Base-by-base conservation (phyloP, 129 eudicot species). In the Glebionis coronaria region DNA sequence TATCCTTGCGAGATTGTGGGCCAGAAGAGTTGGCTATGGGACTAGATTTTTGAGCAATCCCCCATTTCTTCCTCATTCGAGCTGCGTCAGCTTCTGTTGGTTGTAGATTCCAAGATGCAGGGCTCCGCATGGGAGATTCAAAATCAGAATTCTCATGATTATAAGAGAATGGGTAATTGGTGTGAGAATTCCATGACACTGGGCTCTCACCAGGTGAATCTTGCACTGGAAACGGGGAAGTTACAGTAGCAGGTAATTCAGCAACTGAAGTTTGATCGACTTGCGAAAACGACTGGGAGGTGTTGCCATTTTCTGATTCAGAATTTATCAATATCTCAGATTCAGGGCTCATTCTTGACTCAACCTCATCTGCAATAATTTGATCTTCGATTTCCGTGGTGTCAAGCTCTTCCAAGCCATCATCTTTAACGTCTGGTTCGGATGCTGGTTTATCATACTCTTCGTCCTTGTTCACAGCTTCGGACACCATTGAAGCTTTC, bases 51-150 rank as follows among this genome's bases (percentile, higher is more conserved):
- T 88, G 91, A 58, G 95, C 80, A 42, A 82, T 70, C 62, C 96
- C 98, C 98, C 98, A 92, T 76, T 88, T 88, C 80, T 86, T 92
- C 76, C 96, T 86, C 95, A 82, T 83, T 46, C 89, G 76, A 68
- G 96, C 91, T 52, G 89, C 87, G 68, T 92, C 97, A 40, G 79
- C 67, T 44, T 92, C 98, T 38, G 68, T 70, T 46, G 83, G 82
- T 65, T 85, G 85, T 46, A 81, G 85, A 67, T 88, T 91, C 97
- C 96, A 91, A 51, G 95, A 85, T 38, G 84, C 97, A 15, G 95
- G 96, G 67, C 96, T 88, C 54, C 84, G 84, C 19, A 83, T 54
- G 8, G 95, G 92, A 60, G 97, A 88, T 42, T 83, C 44, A 80
- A 79, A 60, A 63, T 88, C 96, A 27, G 86, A 88, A 7, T 56